Conservation (phyloP, 139 green algal genomes). For the Coelastrella sp. region DNA sequence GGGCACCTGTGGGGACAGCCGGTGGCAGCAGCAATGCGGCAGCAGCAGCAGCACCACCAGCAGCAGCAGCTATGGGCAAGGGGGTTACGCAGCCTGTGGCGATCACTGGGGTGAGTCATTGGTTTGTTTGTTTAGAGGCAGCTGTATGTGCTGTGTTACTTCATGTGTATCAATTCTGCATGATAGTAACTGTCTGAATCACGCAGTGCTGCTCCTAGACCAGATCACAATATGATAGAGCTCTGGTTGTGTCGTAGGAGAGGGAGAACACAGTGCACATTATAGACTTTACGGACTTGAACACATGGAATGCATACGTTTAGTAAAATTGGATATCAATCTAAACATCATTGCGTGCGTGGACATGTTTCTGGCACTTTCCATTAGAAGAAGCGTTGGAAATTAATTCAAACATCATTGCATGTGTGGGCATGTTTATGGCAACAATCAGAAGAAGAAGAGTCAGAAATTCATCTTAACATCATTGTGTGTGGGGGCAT, state of each 20-base stretch:
- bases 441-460: too few relatives aligned
- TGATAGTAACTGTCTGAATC: not conserved
- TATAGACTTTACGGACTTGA: too few relatives aligned
- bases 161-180: too few relatives aligned
- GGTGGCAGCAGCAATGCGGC: not conserved
- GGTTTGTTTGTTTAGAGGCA: not conserved
- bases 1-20: not conserved
- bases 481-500: not conserved
- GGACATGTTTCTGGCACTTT: not conserved
- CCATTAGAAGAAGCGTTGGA: too few relatives aligned
- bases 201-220: not conserved
- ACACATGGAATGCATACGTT: too few relatives aligned
- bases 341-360: not conserved
- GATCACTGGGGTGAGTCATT: conserved; percentile 25
- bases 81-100: conserved; percentile 19
- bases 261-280: too few relatives aligned
- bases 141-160: not conserved
- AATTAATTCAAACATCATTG: not conserved
- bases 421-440: not conserved
- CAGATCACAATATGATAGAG: too few relatives aligned
- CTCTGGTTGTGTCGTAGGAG: too few relatives aligned
- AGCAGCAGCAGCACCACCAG: not conserved
- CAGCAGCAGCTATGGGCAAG: not conserved
- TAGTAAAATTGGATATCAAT: too few relatives aligned
- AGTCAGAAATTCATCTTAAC: not conserved